phyloP scores from a whole-genome alignment of 495 filamentous ascomycete species.

The Xylaria curta region DNA sequence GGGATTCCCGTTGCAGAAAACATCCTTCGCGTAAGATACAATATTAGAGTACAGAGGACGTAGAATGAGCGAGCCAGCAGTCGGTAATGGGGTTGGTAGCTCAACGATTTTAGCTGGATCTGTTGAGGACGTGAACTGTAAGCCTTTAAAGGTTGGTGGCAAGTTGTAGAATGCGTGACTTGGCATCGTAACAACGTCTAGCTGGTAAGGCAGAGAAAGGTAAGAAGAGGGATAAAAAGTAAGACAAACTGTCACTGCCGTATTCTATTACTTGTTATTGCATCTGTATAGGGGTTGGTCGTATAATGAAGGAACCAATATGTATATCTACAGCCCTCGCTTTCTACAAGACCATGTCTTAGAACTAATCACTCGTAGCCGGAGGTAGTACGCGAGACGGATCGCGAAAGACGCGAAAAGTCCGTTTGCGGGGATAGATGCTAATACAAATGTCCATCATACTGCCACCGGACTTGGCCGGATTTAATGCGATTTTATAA shows the following conservation, averaged over 20 bases:
- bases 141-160: background rate
- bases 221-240: too few relatives aligned
- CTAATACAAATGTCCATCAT: background rate
- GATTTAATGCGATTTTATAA: background rate
- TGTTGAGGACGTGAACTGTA: background rate
- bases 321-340: background rate
- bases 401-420: background rate
- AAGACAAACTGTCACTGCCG: background rate
- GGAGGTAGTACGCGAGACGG: background rate
- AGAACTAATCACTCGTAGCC: background rate
- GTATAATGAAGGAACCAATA: background rate
- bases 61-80: conserved; percentile 25
- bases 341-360: background rate
- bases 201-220: background rate
- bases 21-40: conserved; percentile 26
- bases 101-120: background rate
- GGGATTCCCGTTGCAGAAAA: conserved; percentile 29
- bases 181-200: background rate
- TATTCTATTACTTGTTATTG: background rate
- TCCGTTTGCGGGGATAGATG: background rate
- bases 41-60: conserved; percentile 27
- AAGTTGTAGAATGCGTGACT: background rate
- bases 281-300: background rate
- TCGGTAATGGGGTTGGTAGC: conserved; percentile 1
- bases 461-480: background rate